These are phyloP conservation scores for Mycoemilia scoparia DNA, from an alignment of 192 early-diverging fungal species.

Conservation along the genomic window DNA sequence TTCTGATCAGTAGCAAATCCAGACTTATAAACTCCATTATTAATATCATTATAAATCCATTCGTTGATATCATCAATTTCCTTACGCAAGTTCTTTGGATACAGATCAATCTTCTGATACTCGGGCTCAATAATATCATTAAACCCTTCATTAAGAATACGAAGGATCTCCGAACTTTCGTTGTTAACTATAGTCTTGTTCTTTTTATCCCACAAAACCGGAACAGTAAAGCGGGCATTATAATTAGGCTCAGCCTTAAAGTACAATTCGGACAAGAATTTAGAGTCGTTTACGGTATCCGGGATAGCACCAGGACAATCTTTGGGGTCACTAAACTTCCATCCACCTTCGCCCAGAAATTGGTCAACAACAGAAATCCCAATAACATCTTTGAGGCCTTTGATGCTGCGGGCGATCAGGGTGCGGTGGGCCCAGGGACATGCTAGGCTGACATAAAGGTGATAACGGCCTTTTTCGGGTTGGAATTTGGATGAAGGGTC, in stretches of 20 bases:
- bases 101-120: slow-evolving; percentile 51
- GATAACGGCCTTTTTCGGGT: slow-evolving; percentile 65
- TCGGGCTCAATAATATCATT: slow-evolving; percentile 46
- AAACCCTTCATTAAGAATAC: slow-evolving; percentile 82
- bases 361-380: slow-evolving; percentile 73
- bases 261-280: slow-evolving; percentile 74
- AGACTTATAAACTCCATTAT: slow-evolving; percentile 90
- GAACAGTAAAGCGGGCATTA: slow-evolving; percentile 64
- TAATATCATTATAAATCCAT: slow-evolving; percentile 87
- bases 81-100: slow-evolving; percentile 51
- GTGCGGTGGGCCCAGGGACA: slow-evolving; percentile 78
- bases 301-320: slow-evolving; percentile 59
- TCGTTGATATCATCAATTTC: slow-evolving; percentile 77
- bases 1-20: slow-evolving; percentile 81
- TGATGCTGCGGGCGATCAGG: slow-evolving; percentile 68
- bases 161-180: slow-evolving; percentile 89
- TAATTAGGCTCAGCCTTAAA: slow-evolving; percentile 76
- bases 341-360: slow-evolving; percentile 58
- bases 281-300: slow-evolving; percentile 54
- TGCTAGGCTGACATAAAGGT: slow-evolving; percentile 50
- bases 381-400: slow-evolving; percentile 74
- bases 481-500: slow-evolving; percentile 42
- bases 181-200: slow-evolving; percentile 85
- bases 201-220: slow-evolving; percentile 95
- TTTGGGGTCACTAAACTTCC: slow-evolving; percentile 54